Evolutionary conservation across 2,329 filamentous ascomycete species (phyloP).

Genomic region (Beauveria brongniartii): DNA sequence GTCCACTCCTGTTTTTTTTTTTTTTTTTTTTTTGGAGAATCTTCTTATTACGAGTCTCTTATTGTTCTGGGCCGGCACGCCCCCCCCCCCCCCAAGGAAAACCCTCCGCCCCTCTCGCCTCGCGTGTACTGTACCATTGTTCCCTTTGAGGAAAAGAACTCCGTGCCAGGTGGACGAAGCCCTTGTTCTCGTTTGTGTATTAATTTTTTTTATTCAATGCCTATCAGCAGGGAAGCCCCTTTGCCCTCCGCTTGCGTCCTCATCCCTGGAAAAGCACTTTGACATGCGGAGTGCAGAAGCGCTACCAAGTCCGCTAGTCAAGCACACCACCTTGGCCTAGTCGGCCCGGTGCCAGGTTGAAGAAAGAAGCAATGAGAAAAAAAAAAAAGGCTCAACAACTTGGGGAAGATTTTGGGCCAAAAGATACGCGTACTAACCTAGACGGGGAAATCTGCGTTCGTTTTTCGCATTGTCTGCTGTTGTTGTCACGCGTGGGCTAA

Average conservation of each 20-base stretch:
- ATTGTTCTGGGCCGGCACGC: not conserved
- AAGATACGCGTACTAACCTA: not conserved
- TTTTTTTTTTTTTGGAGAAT: not conserved
- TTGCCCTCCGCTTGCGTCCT: not conserved
- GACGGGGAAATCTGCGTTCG: not conserved
- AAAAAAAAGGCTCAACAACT: not conserved
- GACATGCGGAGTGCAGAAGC: not conserved
- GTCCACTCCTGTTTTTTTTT: not conserved
- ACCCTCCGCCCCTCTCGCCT: not conserved
- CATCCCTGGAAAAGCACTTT: not conserved
- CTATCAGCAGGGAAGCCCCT: not conserved
- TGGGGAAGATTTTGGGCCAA: not conserved
- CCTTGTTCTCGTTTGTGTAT: not conserved
- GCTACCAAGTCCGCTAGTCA: not conserved
- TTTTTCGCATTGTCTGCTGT: not conserved
- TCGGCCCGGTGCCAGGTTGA: not conserved
- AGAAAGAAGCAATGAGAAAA: not conserved
- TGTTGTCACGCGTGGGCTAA: not conserved
- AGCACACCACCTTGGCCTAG: not conserved
- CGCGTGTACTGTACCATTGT: constrained; percentile 5
- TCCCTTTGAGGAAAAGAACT: not conserved
- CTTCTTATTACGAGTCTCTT: not conserved
- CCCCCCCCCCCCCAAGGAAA: not conserved
- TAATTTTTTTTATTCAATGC: not conserved
- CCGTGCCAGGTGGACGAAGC: not conserved